A percentile compares a stretch with the other conserved stretches of the same genome.
phyloP scores from a whole-genome alignment of 2,329 filamentous ascomycete species.

The Talaromyces sp. region DNA sequence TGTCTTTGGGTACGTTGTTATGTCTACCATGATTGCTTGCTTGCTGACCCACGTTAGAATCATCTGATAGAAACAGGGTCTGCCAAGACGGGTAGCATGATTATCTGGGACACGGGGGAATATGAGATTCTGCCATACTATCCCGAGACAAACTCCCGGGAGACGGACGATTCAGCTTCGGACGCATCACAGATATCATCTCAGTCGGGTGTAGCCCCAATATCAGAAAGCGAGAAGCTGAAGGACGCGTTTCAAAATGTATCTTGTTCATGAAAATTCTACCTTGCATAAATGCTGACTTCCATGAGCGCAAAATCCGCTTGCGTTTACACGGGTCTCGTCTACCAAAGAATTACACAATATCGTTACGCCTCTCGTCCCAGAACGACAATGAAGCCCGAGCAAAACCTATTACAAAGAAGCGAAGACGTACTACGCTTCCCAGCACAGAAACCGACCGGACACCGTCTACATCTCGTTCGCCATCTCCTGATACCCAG shows the following conservation, averaged over 20 bases:
- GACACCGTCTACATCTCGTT: constrained; percentile 18
- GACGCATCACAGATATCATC: constrained; percentile 13
- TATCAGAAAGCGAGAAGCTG: constrained; percentile 41
- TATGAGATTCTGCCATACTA: constrained; percentile 50
- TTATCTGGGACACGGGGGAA: constrained; percentile 60
- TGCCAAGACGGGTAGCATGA: constrained; percentile 49
- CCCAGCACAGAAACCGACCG: background rate
- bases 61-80: constrained; percentile 58
- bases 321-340: constrained; percentile 51
- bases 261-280: background rate
- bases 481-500: constrained; percentile 7
- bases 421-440: constrained; percentile 17
- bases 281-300: background rate
- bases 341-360: constrained; percentile 50
- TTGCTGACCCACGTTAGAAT: constrained; percentile 37
- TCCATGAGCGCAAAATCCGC: constrained; percentile 48
- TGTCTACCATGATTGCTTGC: background rate
- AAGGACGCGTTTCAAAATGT: constrained; percentile 46
- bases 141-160: constrained; percentile 24
- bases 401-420: constrained; percentile 11
- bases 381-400: constrained; percentile 14
- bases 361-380: constrained; percentile 49
- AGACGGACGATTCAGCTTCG: constrained; percentile 30
- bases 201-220: background rate
- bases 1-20: constrained; percentile 48